phyloP scores from a whole-genome alignment of 148 eudicot species.

The Euryodendron excelsum region DNA sequence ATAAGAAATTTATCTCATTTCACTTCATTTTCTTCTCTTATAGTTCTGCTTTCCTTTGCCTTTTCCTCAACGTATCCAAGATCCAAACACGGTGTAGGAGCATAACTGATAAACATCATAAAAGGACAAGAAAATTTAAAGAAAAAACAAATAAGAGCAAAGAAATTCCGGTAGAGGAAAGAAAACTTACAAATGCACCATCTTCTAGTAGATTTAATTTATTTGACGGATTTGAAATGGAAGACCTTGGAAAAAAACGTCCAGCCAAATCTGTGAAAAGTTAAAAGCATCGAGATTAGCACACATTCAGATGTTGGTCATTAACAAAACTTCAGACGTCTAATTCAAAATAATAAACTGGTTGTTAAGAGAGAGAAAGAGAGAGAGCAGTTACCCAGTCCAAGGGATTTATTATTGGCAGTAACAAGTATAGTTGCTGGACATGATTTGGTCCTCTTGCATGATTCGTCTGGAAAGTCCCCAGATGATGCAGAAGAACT shows the following conservation, averaged over 20 bases:
- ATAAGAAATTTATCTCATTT: too few species aligned
- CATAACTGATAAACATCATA: not conserved
- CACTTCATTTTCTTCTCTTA: too few species aligned
- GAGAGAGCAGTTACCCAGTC: slow-evolving; percentile 43
- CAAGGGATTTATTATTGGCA: slow-evolving; percentile 64
- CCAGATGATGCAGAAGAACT: slow-evolving; percentile 34
- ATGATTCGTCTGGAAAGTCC: slow-evolving; percentile 67
- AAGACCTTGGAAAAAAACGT: slow-evolving; percentile 39
- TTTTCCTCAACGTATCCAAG: too few species aligned
- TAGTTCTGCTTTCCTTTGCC: too few species aligned
- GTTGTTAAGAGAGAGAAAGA: slow-evolving; percentile 2
- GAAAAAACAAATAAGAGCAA: too few species aligned
- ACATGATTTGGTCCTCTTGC: slow-evolving; percentile 67
- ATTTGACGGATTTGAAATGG: slow-evolving; percentile 42
- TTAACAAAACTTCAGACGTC: slow-evolving; percentile 1
- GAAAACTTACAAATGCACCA: slow-evolving; percentile 56
- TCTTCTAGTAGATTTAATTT: slow-evolving; percentile 44
- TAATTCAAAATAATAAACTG: too few species aligned
- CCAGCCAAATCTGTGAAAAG: slow-evolving; percentile 52
- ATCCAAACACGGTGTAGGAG: too few species aligned
- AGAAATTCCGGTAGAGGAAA: not conserved
- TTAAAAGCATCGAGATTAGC: not conserved
- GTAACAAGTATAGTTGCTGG: slow-evolving; percentile 71
- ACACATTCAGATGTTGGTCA: too few species aligned
- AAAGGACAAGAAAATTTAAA: not conserved